phyloP scores from a whole-genome alignment of 148 eudicot genomes.

The Cornus suecica region DNA sequence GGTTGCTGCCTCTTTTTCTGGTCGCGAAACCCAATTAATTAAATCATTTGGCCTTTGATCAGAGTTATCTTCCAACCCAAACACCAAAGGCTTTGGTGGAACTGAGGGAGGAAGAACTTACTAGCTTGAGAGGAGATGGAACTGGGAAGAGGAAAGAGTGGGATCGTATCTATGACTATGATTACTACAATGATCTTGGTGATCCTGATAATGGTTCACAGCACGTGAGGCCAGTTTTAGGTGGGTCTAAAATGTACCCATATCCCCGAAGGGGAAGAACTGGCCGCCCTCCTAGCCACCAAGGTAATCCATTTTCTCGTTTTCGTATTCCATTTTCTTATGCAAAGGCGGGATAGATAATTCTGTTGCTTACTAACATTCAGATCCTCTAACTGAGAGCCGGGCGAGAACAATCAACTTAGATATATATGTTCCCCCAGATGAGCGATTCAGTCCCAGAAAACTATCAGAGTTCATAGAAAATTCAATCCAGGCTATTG shows the following conservation, averaged over 20 bases:
- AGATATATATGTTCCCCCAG: conserved; percentile 22
- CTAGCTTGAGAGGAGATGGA: conserved; percentile 42
- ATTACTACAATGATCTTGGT: conserved; percentile 53
- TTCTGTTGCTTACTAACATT: background rate
- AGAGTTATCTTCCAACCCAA: conserved; percentile 40
- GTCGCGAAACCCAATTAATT: background rate
- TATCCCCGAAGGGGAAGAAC: conserved; percentile 74
- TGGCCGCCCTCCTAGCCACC: conserved; percentile 36
- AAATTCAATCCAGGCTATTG: conserved; percentile 14
- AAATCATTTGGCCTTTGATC: background rate
- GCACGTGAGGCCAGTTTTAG: conserved; percentile 39
- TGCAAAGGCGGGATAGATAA: background rate
- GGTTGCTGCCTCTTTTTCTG: too few relatives aligned
- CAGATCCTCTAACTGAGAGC: conserved; percentile 17
- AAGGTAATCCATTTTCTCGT: conserved; percentile 25
- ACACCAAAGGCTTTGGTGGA: conserved; percentile 40
- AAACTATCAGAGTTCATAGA: conserved; percentile 17
- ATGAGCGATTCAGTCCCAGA: conserved; percentile 20
- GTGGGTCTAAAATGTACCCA: conserved; percentile 40
- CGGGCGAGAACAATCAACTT: conserved; percentile 2
- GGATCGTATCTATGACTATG: conserved; percentile 55
- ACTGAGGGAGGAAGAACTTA: conserved; percentile 42
- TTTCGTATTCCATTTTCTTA: background rate
- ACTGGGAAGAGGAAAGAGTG: conserved; percentile 32
- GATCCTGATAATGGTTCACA: conserved; percentile 31